phyloP scores from a whole-genome alignment of 352 stramenopile species.

The Peronosclerospora sorghi region DNA sequence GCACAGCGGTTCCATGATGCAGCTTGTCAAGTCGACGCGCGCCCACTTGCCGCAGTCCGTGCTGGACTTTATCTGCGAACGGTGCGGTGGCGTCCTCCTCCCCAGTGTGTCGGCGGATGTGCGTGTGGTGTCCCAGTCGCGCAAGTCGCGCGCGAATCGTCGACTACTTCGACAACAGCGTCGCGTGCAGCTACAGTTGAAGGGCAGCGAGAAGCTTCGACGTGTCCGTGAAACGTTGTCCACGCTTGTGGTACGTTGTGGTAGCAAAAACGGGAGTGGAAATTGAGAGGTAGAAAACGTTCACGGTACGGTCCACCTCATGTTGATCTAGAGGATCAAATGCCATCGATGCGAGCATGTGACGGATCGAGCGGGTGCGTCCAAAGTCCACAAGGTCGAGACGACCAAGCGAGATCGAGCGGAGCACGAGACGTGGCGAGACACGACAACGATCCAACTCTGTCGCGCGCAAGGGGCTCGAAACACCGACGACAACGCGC shows the following conservation, averaged over 20 bases:
- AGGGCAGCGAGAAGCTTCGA: conserved; percentile 5
- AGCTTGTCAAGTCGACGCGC: conserved; percentile 24
- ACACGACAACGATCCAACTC: conserved; percentile 24
- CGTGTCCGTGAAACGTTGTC: conserved; percentile 18
- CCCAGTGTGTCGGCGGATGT: conserved; percentile 48
- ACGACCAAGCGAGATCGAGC: conserved; percentile 28
- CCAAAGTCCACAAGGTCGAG: conserved; percentile 37
- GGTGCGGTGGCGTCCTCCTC: conserved; percentile 45
- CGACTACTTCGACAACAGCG: conserved; percentile 34
- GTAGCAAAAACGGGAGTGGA: neutral
- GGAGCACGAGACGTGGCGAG: neutral
- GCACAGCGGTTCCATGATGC: conserved; percentile 45
- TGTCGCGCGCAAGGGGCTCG: neutral
- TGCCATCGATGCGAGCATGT: conserved; percentile 49
- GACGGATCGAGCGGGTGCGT: conserved; percentile 33
- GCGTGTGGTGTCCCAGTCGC: conserved; percentile 31
- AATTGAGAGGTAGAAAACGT: neutral
- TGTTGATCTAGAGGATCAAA: conserved; percentile 32
- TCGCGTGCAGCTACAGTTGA: conserved; percentile 9
- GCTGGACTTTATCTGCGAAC: conserved; percentile 58
- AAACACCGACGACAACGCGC: neutral
- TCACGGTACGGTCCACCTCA: too few species aligned
- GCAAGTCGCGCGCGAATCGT: conserved; percentile 33
- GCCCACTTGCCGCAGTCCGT: conserved; percentile 30
- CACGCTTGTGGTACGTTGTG: conserved; percentile 28